Evolutionary conservation across 2,329 filamentous ascomycete genomes (phyloP), one percentile per base, ranked within the genome.

Genomic region (Lachnellula hyalina): DNA sequence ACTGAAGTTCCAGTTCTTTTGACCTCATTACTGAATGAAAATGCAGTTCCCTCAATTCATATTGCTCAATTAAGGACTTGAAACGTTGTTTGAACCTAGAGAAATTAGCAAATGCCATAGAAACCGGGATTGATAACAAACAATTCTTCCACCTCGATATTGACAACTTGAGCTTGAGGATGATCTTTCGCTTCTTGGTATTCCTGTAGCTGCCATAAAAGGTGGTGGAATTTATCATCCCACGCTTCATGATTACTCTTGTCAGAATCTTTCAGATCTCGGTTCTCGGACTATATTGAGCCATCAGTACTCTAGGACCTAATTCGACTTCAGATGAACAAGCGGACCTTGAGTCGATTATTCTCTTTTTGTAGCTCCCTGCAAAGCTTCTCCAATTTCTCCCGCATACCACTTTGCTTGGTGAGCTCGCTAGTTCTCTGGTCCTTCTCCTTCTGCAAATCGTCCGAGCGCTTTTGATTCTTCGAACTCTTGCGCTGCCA

Each of bases 381-480:
- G 66, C 92, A 96, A 34, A 99, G 78, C 70, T 97, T 99, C 73
- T 99, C 94, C 46, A 99, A 77, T 74, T 97, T 97, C 71, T 97
- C 92, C 72, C 96, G 96, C 69, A 97, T 83, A 1, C 86, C 88
- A 19, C 89, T 86, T 21, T 92, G 93, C 74, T 96, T 96, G 74
- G 85, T 93, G 53, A 96, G 78, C 70, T 99, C 94, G 40, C 50
- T 53, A 47, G 86, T 88, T 65, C 91, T 85, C 54, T 89, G 85
- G 70, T 99, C 94, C 71, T 96, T 95, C 67, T 99, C 94, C 71
- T 97, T 99, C 72, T 99, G 94, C 53, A 99, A 74, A 67, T 90
- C 87, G 70, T 99, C 94, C 25, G 89, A 90, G 23, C 91, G 87
- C 72, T 96, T 96, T 78, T 96, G 97, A 66, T 93, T 94, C 74